Base-by-base conservation (phyloP, 2,329 filamentous ascomycete species). In the Helicocarpus griseus region DNA sequence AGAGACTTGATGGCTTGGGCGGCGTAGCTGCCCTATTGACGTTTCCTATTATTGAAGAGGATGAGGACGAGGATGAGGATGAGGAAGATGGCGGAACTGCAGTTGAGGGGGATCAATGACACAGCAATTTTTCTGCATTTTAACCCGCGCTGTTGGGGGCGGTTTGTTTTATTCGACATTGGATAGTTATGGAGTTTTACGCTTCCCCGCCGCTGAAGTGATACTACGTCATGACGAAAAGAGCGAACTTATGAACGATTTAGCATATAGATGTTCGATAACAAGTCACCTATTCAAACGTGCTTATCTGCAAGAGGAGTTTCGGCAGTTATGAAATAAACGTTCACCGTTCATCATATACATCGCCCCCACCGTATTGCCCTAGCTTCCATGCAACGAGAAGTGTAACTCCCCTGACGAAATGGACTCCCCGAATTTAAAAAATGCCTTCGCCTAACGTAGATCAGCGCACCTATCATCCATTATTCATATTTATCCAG, bases 21-120 rank as follows among this genome's bases (percentile, higher is more conserved):
- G 87, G 89, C 17, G 85, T 98, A 55, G 93, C 91, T 14, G 89
- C 89, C 1, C 85, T 96, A 26, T 72, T 96, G 56, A 96, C 91
- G 11, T 98, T 90, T 65, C 90, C 93, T 0, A 77, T 97, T 35
- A 72, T 80, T 17, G 89, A 94, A 58, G 73, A 94, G 41, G 87
- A 95, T 56, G 84, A 90, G 31, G 82, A 85, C 2, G 82, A 72
- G 7, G 75, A 74, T 24, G 19, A 39, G 5, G 31, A 36, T 9
- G 7, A 24, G 7, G 21, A 4, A 8, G 28, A 19, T 13, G 43
- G 43, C 8, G 43, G 43, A 17, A 5, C 11, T 3, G 13, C 8
- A 4, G 43, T 29, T 13, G 28, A 29, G 4, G 28, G 26, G 28
- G 17, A 17, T 13, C 28, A 35, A 24, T 22, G 43, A 35, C 21